Percentiles rank a stretch among this genome's conserved stretches.
phyloP scores from a whole-genome alignment of 768 basidiomycete genomes.

The Paxillus rubicundulus region DNA sequence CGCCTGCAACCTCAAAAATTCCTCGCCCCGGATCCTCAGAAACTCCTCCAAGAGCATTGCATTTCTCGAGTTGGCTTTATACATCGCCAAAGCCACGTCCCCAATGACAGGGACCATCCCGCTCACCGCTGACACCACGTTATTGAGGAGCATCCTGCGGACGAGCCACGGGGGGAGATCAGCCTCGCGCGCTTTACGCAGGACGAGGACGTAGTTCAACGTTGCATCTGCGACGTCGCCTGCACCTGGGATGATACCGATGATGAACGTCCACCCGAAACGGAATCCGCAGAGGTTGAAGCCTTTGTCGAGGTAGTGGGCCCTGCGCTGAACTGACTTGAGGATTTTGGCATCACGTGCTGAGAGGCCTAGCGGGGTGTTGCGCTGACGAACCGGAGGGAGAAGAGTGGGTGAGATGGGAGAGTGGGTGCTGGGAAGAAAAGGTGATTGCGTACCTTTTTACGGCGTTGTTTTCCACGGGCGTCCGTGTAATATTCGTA shows the following conservation, averaged over 20 bases:
- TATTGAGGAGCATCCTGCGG: slow-evolving; percentile 74
- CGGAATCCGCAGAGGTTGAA: slow-evolving; percentile 76
- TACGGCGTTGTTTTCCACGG: slow-evolving; percentile 30
- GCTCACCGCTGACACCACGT: slow-evolving; percentile 60
- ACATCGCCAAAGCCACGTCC: slow-evolving; percentile 72
- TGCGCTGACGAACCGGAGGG: slow-evolving; percentile 43
- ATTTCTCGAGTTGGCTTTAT: slow-evolving; percentile 88
- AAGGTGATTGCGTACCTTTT: slow-evolving; percentile 41
- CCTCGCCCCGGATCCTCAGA: slow-evolving; percentile 72
- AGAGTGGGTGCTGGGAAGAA: not conserved
- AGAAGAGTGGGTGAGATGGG: not conserved
- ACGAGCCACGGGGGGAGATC: slow-evolving; percentile 70
- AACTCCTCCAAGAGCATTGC: slow-evolving; percentile 84
- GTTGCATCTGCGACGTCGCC: slow-evolving; percentile 63
- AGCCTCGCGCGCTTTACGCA: slow-evolving; percentile 71
- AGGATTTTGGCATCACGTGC: slow-evolving; percentile 73
- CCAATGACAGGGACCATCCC: slow-evolving; percentile 74
- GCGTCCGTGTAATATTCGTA: slow-evolving; percentile 47
- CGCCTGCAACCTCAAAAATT: slow-evolving; percentile 54
- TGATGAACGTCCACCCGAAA: slow-evolving; percentile 86
- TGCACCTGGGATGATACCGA: slow-evolving; percentile 68
- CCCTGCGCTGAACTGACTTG: slow-evolving; percentile 68
- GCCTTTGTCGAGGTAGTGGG: slow-evolving; percentile 85
- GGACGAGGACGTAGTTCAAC: slow-evolving; percentile 74
- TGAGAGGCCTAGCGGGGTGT: slow-evolving; percentile 72